phyloP scores from a whole-genome alignment of 1,284 basidiomycete species.

The Trichosporon coremiiforme region DNA sequence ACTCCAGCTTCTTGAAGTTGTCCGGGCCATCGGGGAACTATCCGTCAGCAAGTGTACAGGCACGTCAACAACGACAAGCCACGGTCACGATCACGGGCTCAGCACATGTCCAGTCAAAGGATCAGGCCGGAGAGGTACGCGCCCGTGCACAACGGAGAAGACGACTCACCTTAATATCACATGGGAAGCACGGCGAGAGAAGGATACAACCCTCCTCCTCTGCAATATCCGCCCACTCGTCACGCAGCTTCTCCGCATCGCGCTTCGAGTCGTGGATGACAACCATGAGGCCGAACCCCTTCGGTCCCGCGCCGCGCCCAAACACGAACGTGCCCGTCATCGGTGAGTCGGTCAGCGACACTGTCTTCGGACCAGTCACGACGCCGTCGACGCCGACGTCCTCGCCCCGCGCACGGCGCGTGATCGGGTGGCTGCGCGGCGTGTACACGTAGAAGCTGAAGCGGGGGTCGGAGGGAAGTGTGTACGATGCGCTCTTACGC shows the following conservation, averaged over 20 bases:
- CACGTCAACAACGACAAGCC: neutral
- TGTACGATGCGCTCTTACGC: conserved; percentile 26
- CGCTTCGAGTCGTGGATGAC: conserved; percentile 30
- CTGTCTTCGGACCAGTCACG: conserved; percentile 4
- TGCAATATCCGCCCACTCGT: conserved; percentile 24
- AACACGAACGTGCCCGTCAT: neutral
- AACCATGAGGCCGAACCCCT: conserved; percentile 29
- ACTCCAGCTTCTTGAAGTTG: conserved; percentile 33
- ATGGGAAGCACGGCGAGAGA: conserved; percentile 30
- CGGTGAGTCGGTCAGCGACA: conserved; percentile 17
- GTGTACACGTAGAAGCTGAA: conserved; percentile 32
- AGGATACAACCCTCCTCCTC: conserved; percentile 30
- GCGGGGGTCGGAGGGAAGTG: conserved; percentile 23
- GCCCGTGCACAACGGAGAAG: too few relatives aligned
- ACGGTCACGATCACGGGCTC: too few relatives aligned
- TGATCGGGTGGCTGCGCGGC: conserved; percentile 29
- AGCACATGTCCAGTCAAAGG: too few relatives aligned
- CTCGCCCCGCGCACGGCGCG: conserved; percentile 27
- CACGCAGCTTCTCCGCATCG: conserved; percentile 30
- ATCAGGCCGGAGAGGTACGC: too few relatives aligned
- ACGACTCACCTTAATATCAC: conserved; percentile 27
- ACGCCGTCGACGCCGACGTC: conserved; percentile 24
- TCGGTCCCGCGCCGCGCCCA: neutral
- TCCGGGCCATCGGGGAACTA: conserved; percentile 34
- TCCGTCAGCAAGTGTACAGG: neutral